These are phyloP conservation scores for Solanum hybrid DNA, from an alignment of 305 asterid genomes.

Conservation along the genomic window DNA sequence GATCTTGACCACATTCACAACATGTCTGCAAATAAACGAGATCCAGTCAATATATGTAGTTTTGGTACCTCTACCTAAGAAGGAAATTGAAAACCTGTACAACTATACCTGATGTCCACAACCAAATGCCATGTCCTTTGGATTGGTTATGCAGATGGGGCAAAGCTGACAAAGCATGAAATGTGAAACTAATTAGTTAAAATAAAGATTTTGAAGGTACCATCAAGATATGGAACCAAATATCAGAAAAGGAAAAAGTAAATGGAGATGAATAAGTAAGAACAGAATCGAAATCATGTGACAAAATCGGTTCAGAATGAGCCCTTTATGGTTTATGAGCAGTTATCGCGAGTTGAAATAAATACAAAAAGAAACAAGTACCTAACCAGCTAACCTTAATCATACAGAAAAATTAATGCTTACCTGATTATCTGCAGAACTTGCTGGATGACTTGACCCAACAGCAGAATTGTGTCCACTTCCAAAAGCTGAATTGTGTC, in stretches of 20 bases:
- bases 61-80: neutral
- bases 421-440: slow-evolving; percentile 70
- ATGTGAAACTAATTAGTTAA: neutral
- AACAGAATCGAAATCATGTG: neutral
- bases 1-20: slow-evolving; percentile 72
- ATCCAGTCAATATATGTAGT: neutral
- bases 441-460: slow-evolving; percentile 33
- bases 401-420: slow-evolving; percentile 5
- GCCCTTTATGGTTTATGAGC: neutral
- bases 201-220: neutral
- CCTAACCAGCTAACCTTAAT: neutral
- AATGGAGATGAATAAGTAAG: neutral
- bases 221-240: neutral
- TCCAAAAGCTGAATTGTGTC: slow-evolving; percentile 17
- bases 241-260: neutral
- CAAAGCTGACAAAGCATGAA: slow-evolving; percentile 51
- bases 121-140: slow-evolving; percentile 89
- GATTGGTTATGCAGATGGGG: slow-evolving; percentile 71
- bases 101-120: slow-evolving; percentile 88
- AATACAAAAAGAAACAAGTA: neutral
- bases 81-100: neutral
- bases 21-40: slow-evolving; percentile 52
- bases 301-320: neutral
- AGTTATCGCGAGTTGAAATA: neutral
- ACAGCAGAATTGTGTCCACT: slow-evolving; percentile 21